Base-by-base conservation (phyloP, 768 basidiomycete genomes). In the Inosperma sp. region DNA sequence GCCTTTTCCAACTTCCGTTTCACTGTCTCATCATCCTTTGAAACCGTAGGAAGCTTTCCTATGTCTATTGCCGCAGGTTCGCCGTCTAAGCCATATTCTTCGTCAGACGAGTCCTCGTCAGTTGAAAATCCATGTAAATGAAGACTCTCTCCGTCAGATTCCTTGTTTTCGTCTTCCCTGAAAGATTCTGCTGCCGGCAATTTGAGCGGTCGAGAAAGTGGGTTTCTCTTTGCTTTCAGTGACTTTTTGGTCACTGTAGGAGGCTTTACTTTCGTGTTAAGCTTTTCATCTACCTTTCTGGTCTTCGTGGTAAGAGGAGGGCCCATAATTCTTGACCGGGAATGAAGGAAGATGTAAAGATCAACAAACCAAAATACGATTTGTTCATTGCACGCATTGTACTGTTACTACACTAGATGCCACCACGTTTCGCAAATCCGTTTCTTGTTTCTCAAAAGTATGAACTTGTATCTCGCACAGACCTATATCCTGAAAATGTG, bases 1-100 rank as follows among this genome's bases (percentile, higher is more conserved):
- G 82, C 82, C 42, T 75, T 79, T 51, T 79, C 80, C 4, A 84
- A 66, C 61, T 76, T 83, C 56, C 71, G 71, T 56, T 86, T 83
- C 10, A 97, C 86, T 1, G 74, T 79, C 35, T 76, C 83, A 62
- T 95, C 93, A 63, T 94, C 92, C 62, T 93, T 94, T 21, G 88
- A 87, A 21, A 93, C 73, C 0, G 89, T 93, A 1, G 93, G 94
- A 31, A 97, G 74, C 58, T 81, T 84, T 21, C 63, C 70, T 22
- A 93, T 70, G 55, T 93, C 86, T 35, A 93, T 66, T 9, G 73
- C 73, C 9, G 73, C 67, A 13, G 71, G 67, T 46, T 81, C 78
- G 2, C 72, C 78, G 23, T 78, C 78, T 57, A 74, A 77, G 46
- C 73, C 75, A 21, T 69, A 66, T 10, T 79, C 77, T 53, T 89